phyloP scores from a whole-genome alignment of 306 rosid genomes.

The Amphicarpaea edgeworthii region DNA sequence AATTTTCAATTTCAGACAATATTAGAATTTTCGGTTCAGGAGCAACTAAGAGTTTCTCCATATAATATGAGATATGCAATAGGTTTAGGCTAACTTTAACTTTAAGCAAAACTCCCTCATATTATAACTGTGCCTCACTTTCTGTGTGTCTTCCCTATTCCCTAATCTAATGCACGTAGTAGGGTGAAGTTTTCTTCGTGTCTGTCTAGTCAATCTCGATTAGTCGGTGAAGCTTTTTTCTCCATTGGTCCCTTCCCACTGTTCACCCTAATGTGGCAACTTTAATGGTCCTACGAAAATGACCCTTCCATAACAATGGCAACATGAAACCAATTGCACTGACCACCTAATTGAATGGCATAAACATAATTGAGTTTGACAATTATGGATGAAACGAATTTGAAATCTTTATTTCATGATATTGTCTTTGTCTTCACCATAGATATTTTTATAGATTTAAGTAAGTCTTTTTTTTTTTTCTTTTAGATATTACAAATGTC shows the following conservation, averaged over 20 bases:
- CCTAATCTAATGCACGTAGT: conserved; percentile 21
- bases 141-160: neutral
- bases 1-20: too few species aligned
- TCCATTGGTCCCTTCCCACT: neutral
- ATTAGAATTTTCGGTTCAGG: too few species aligned
- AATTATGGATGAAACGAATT: neutral
- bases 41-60: too few species aligned
- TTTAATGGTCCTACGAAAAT: conserved; percentile 10
- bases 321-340: conserved; percentile 32
- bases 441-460: neutral
- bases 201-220: conserved; percentile 39
- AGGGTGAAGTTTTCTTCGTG: conserved; percentile 33
- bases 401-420: neutral
- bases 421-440: neutral
- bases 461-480: too few species aligned
- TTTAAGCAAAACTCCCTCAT: too few species aligned
- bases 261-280: conserved; percentile 36
- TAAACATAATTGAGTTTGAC: neutral
- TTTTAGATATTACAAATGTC: too few species aligned
- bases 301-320: conserved; percentile 12
- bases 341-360: conserved; percentile 42
- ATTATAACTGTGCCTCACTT: conserved; percentile 40
- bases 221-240: conserved; percentile 41
- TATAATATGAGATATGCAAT: too few species aligned
- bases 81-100: too few species aligned